Evolutionary conservation across 768 basidiomycete species (phyloP), one percentile per base, ranked within the genome.

Genomic region (Tricholoma terreum): DNA sequence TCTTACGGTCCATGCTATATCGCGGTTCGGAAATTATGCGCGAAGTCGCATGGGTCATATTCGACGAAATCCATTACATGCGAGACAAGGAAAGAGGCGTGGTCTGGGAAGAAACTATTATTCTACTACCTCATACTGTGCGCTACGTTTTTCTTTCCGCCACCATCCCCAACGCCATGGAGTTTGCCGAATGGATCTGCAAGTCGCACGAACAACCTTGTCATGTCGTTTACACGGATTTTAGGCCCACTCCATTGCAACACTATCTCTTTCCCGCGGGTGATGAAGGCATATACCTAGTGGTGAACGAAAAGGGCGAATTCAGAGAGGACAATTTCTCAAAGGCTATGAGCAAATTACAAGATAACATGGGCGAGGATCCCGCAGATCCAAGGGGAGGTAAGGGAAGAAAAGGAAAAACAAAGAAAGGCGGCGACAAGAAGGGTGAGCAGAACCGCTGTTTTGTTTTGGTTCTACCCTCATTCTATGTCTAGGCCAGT

Each of bases 51-150:
- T 99, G 97, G 97, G 96, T 98, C 56, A 85, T 99, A 62, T 99
- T 98, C 71, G 97, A 99, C 69, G 97, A 99, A 75, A 97, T 99
- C 59, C 97, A 99, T 69, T 99, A 98, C 75, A 99, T 98, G 97
- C 89, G 97, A 59, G 97, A 98, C 78, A 94, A 94, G 67, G 97
- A 99, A 70, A 91, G 97, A 63, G 97, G 97, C 63, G 97, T 99
- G 17, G 97, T 99, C 24, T 98, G 97, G 97, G 96, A 99, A 74
- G 95, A 97, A 71, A 95, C 94, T 1, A 97, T 98, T 68, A 98
- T 98, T 64, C 84, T 99, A 2, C 85, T 99, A 10, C 97, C 97
- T 8, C 92, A 97, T 71, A 88, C 86, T 12, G 96, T 98, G 60
- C 94, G 90, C 74, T 96, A 97, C 70, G 96, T 99, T 58, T 99